Conservation (phyloP, 2,329 filamentous ascomycete genomes). For the Ceratocystis destructans region DNA sequence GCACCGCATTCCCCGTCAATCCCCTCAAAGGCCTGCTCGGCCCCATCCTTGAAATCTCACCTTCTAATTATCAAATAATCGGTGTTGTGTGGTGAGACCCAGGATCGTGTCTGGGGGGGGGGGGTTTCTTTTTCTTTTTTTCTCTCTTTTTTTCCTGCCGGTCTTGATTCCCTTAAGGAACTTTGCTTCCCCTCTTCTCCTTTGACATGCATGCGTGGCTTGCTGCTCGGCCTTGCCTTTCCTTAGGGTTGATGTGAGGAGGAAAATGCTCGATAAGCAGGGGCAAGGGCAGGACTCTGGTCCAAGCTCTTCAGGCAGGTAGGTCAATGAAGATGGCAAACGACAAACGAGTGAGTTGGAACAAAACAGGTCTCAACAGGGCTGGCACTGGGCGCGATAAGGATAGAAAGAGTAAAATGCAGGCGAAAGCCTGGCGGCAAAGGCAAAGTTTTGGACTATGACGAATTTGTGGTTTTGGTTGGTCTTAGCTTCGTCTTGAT, state of each 20-base stretch:
- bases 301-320: not conserved
- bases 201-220: conserved; percentile 4
- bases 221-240: not conserved
- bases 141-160: not conserved
- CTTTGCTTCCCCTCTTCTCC: not conserved
- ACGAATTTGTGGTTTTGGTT: not conserved
- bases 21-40: too few relatives aligned
- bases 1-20: not conserved
- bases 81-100: not conserved
- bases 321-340: not conserved
- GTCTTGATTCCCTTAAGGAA: not conserved
- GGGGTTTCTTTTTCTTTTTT: not conserved
- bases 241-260: not conserved
- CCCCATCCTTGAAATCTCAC: not conserved
- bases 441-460: not conserved
- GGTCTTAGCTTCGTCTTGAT: not conserved
- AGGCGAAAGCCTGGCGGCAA: not conserved
- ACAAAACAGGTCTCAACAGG: not conserved
- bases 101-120: not conserved
- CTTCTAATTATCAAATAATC: not conserved
- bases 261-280: not conserved
- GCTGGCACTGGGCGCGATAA: not conserved
- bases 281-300: not conserved
- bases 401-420: not conserved
- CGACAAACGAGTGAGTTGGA: not conserved